Percentiles rank a stretch among this genome's conserved stretches.
phyloP scores from a whole-genome alignment of 345 rosid genomes.

The Citrus unshiu region DNA sequence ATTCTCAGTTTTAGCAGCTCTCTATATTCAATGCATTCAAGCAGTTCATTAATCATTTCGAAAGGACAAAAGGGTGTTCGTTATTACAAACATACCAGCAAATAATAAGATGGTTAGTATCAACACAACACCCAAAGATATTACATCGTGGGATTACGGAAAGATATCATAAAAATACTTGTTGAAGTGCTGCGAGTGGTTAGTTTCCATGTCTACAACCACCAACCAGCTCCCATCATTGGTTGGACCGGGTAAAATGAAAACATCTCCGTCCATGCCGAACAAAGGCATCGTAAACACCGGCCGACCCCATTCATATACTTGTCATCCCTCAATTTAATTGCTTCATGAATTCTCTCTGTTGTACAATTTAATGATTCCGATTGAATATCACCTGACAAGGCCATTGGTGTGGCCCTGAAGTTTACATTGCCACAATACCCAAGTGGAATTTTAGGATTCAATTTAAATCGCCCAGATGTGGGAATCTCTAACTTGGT shows the following conservation, averaged over 20 bases:
- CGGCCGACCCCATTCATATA: background rate
- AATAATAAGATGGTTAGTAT: no score
- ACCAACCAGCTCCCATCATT: background rate
- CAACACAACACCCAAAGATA: no score
- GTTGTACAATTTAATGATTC: background rate
- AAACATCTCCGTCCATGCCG: background rate
- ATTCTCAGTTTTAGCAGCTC: no score
- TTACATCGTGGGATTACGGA: no score
- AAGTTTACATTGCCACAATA: background rate
- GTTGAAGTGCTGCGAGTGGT: background rate
- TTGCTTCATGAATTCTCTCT: background rate
- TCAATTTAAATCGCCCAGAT: background rate
- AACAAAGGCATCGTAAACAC: background rate
- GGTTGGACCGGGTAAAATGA: background rate
- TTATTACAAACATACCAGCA: no score
- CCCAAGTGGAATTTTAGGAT: background rate
- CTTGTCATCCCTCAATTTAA: background rate
- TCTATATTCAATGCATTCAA: no score
- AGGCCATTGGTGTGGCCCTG: background rate
- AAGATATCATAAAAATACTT: background rate
- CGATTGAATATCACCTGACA: background rate
- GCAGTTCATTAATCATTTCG: no score
- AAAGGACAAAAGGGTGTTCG: no score
- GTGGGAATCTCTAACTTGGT: background rate
- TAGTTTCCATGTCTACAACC: background rate